Evolutionary conservation across 2,329 filamentous ascomycete genomes (phyloP), one percentile per base, ranked within the genome.

Genomic region (Leptographium wingfieldii): DNA sequence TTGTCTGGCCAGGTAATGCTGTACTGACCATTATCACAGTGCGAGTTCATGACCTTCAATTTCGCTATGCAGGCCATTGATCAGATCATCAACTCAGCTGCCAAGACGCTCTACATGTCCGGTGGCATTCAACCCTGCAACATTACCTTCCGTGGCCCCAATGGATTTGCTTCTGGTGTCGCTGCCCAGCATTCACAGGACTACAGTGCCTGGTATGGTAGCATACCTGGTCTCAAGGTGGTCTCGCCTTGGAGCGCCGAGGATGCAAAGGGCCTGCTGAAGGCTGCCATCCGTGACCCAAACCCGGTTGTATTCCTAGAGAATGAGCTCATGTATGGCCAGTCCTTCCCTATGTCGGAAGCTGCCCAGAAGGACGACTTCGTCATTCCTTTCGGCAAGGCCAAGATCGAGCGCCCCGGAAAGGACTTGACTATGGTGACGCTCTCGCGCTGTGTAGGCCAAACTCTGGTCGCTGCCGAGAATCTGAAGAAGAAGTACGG

Each of bases 41-140:
- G 88, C 83, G 94, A 99, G 80, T 99, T 99, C 83, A 99, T 99
- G 94, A 99, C 94, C 71, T 97, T 96, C 85, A 99, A 99, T 84
- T 97, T 97, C 73, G 92, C 94, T 75, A 99, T 99, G 94, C 94
- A 99, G 80, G 90, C 94, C 73, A 99, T 99, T 76, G 94, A 99
- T 75, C 94, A 99, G 76, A 90, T 99, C 73, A 92, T 99, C 84
- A 99, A 99, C 85, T 97, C 92, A 56, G 94, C 82, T 68, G 94
- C 91, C 72, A 99, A 99, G 83, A 99, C 94, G 61, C 92, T 99
- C 72, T 99, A 99, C 82, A 99, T 99, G 94, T 97, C 94, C 65
- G 94, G 94, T 70, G 94, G 94, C 75, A 97, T 96, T 75, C 94
- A 99, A 78, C 94, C 94, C 69, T 99, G 94, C 80, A 97, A 97